phyloP scores from a whole-genome alignment of 192 early-diverging fungal species.

The Podila horticola region DNA sequence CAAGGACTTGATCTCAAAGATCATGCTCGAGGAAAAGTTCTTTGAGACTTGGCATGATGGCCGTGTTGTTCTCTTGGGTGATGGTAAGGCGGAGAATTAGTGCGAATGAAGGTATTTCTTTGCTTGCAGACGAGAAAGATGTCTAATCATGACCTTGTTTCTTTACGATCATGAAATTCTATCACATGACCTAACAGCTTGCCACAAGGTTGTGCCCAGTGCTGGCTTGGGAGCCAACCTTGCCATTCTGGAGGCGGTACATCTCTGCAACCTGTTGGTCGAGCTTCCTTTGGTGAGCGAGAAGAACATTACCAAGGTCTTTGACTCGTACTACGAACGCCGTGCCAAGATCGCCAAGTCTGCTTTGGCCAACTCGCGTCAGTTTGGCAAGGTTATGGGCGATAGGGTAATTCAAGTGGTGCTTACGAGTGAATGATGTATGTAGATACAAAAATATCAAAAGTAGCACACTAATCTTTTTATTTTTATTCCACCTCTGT shows the following conservation, averaged over 20 bases:
- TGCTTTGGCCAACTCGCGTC: slow-evolving; percentile 34
- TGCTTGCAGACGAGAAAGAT: neutral
- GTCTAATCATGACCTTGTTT: neutral
- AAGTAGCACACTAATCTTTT: neutral
- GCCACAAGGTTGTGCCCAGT: slow-evolving; percentile 50
- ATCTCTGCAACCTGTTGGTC: slow-evolving; percentile 35
- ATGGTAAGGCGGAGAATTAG: slow-evolving; percentile 21
- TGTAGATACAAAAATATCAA: too few relatives aligned
- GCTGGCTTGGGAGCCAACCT: slow-evolving; percentile 47
- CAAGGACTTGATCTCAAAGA: slow-evolving; percentile 36
- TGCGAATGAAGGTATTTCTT: neutral
- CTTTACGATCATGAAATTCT: neutral
- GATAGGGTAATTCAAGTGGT: slow-evolving; percentile 19
- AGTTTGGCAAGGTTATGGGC: slow-evolving; percentile 50
- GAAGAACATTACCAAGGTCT: slow-evolving; percentile 21
- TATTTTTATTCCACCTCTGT: neutral
- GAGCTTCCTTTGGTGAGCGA: slow-evolving; percentile 21
- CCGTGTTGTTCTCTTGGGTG: slow-evolving; percentile 36
- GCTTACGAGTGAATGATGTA: neutral
- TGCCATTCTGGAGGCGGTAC: slow-evolving; percentile 35
- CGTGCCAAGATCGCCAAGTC: slow-evolving; percentile 26
- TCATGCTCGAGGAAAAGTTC: slow-evolving; percentile 47
- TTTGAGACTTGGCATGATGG: slow-evolving; percentile 44
- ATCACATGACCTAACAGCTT: slow-evolving; percentile 16
- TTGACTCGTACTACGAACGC: slow-evolving; percentile 27